Evolutionary conservation across 371 early-diverging fungal species (phyloP).

Genomic region (Haplosporangium sp.): DNA sequence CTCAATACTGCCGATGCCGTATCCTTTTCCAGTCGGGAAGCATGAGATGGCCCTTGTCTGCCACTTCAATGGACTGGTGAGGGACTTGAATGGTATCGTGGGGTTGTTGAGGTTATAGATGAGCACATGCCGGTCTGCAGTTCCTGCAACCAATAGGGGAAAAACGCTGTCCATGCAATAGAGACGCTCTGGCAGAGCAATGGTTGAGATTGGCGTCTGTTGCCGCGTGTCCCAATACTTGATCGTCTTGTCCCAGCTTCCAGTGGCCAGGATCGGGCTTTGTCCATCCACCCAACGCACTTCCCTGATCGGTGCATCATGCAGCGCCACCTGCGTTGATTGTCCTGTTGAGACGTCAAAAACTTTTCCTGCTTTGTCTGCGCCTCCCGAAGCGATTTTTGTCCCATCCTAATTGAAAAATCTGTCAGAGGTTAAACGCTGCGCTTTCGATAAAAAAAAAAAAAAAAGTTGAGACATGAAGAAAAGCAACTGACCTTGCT

Average conservation of each 20-base stretch:
- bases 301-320: constrained; percentile 78
- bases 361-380: constrained; percentile 76
- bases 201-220: constrained; percentile 69
- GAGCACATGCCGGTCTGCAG: constrained; percentile 78
- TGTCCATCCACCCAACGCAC: constrained; percentile 70
- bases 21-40: constrained; percentile 83
- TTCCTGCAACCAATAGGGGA: constrained; percentile 80
- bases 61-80: constrained; percentile 78
- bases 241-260: constrained; percentile 89
- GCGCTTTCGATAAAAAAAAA: not conserved
- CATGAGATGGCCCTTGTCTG: constrained; percentile 78
- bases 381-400: constrained; percentile 85
- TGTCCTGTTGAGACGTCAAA: constrained; percentile 75
- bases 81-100: constrained; percentile 68
- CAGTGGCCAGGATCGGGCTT: constrained; percentile 81
- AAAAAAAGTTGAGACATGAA: not conserved
- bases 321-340: constrained; percentile 72
- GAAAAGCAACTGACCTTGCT: constrained; percentile 73
- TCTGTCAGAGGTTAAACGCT: not conserved
- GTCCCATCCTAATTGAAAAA: constrained; percentile 72
- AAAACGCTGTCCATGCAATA: constrained; percentile 85
- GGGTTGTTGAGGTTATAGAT: constrained; percentile 84
- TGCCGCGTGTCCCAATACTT: constrained; percentile 90
- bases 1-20: constrained; percentile 93
- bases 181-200: constrained; percentile 80